Percentiles rank a stretch among this genome's conserved stretches.
These are phyloP conservation scores for Ceriops tagal DNA, from an alignment of 345 rosid genomes.

Conservation along the genomic window DNA sequence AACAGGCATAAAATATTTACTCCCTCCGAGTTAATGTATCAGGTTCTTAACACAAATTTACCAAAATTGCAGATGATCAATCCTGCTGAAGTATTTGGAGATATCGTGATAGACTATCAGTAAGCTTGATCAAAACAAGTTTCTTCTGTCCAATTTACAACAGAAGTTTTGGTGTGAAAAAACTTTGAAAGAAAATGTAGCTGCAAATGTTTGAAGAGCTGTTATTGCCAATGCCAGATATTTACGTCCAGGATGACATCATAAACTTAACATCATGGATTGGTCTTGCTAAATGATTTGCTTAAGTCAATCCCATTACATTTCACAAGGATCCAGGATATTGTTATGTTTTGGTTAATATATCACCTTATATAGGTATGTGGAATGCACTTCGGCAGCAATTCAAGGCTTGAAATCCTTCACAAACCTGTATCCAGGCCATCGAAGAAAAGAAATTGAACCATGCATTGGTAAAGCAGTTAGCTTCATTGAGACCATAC, in stretches of 20 bases:
- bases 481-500: constrained; percentile 45
- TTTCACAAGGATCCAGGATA: too few species aligned
- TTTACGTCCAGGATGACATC: too few species aligned
- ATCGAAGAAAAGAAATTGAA: constrained; percentile 40
- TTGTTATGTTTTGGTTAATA: background rate
- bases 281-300: too few species aligned
- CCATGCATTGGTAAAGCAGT: constrained; percentile 42
- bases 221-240: too few species aligned
- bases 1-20: background rate
- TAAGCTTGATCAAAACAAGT: constrained; percentile 28
- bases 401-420: constrained; percentile 55
- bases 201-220: background rate
- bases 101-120: constrained; percentile 66
- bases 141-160: background rate
- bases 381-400: constrained; percentile 79
- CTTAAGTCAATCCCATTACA: too few species aligned
- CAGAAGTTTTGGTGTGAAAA: background rate
- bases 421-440: constrained; percentile 23
- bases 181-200: background rate
- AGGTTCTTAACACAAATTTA: background rate
- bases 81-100: constrained; percentile 63
- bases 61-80: constrained; percentile 46
- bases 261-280: too few species aligned
- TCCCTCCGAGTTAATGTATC: too few species aligned
- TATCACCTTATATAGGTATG: constrained; percentile 36